Percentiles rank a stretch among this genome's conserved stretches.
Conservation (phyloP, 2,329 filamentous ascomycete genomes). For the Truncatella angustata region DNA sequence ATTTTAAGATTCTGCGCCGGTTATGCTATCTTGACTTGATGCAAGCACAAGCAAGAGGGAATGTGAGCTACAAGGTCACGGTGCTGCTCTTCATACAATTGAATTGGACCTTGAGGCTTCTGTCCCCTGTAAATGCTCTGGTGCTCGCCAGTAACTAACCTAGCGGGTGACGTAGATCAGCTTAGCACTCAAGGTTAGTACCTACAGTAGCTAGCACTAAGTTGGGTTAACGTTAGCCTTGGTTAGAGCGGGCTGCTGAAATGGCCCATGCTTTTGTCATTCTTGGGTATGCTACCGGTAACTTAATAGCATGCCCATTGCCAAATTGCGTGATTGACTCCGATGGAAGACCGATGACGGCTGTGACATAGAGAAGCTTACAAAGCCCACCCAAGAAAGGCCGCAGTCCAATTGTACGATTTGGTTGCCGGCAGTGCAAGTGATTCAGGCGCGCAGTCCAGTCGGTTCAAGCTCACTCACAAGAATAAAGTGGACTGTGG, state of each 20-base stretch:
- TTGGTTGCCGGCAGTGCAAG: no score
- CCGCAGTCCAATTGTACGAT: not conserved
- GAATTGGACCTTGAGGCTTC: not conserved
- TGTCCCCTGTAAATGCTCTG: not conserved
- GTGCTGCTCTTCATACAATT: not conserved
- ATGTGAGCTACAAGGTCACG: no score
- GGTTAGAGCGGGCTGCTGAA: no score
- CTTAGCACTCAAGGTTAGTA: not conserved
- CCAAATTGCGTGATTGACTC: conserved; percentile 2
- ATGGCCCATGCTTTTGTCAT: conserved; percentile 1
- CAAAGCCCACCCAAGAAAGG: not conserved
- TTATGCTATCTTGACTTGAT: not conserved
- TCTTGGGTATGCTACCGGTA: no score
- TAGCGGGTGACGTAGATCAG: no score
- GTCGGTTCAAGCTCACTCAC: no score
- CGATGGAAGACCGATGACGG: not conserved
- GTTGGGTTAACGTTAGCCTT: no score
- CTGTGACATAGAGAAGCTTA: not conserved
- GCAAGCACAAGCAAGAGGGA: not conserved
- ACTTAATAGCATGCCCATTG: no score
- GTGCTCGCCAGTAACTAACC: no score
- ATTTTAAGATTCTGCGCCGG: no score
- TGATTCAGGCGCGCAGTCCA: no score
- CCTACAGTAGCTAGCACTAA: not conserved
- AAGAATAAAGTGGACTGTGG: no score